A percentile compares a stretch with the other conserved stretches of the same genome.
These are phyloP conservation scores for Pleurotus ostreatus DNA, from an alignment of 768 basidiomycete genomes.

Conservation along the genomic window DNA sequence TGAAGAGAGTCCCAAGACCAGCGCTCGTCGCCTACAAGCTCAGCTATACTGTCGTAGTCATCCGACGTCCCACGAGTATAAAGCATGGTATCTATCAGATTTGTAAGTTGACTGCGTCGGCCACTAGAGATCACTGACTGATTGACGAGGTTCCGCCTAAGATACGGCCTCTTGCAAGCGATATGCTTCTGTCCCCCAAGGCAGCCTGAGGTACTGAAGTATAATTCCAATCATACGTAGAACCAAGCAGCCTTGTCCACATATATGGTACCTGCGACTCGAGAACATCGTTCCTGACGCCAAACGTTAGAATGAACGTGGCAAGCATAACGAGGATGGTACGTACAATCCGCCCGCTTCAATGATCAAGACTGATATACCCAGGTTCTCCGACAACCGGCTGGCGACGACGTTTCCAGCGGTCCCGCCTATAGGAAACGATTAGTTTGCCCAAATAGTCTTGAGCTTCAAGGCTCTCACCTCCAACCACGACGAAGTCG, in stretches of 20 bases:
- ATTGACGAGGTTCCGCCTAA: conserved; percentile 18
- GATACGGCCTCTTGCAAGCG: conserved; percentile 18
- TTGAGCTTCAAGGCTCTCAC: conserved; percentile 11
- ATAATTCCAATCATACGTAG: conserved; percentile 21
- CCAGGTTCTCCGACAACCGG: conserved; percentile 18
- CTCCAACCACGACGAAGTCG: conserved; percentile 29
- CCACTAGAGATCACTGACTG: conserved; percentile 11
- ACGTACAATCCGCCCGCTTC: conserved; percentile 19
- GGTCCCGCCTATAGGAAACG: conserved; percentile 18
- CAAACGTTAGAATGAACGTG: background rate
- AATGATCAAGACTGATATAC: conserved; percentile 20
- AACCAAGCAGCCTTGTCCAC: conserved; percentile 2
- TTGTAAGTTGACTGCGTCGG: background rate
- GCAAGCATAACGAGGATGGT: background rate
- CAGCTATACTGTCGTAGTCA: conserved; percentile 21
- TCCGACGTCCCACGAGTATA: conserved; percentile 22
- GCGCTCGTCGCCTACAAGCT: conserved; percentile 19
- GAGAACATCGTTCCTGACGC: conserved; percentile 13
- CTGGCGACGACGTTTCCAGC: conserved; percentile 24
- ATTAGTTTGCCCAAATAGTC: background rate
- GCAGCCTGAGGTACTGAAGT: conserved; percentile 19
- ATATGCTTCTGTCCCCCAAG: conserved; percentile 13
- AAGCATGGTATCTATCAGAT: conserved; percentile 17
- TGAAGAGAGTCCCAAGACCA: conserved; percentile 25
- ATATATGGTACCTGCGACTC: conserved; percentile 12